Evolutionary conservation across 2,329 filamentous ascomycete genomes (phyloP), one percentile per base, ranked within the genome.

Genomic region (Cladosporium sp.): DNA sequence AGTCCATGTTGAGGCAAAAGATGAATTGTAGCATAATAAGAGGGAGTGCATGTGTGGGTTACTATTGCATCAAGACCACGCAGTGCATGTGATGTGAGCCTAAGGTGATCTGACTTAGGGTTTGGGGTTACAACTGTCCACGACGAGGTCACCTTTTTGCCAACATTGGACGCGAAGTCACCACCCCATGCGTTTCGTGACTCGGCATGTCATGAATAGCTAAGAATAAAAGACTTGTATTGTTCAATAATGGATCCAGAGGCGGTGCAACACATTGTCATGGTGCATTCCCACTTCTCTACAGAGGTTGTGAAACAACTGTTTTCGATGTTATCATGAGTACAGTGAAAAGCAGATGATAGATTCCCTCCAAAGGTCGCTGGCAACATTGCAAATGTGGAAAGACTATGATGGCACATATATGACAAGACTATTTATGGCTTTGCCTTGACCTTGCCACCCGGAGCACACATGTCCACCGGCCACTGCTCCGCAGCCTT

Each of bases 401-500:
- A 4, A 46, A 23, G n/a, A 21, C 4, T 21, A 3, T 21, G 12
- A 11, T 46, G n/a, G 21, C 40, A 46, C n/a, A 46, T 46, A 21
- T 12, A 46, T 46, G n/a, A 12, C 40, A 23, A 46, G 2, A 46
- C 40, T 23, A 4, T 46, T n/a, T 46, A 46, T 8, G 40, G 40
- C n/a, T 46, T 46, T 11, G 61, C 61, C 50, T 56, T 63, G 1
- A 56, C 50, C 50, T 26, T 63, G 16, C 23, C 50, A 40, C 35
- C 61, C 16, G 61, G 23, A 12, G 37, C 50, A 44, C 18, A 44
- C 61, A 63, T 55, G 16, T 63, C 61, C 11, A 63, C 61, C 4
- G 61, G 61, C 50, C 50, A 63, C 50, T 31, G n/a, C 35, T 31
- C 61, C 23, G 33, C 50, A n/a, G 33, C 49, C 21, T 55, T 46